Evolutionary conservation across 1,284 basidiomycete genomes (phyloP), one percentile per base, ranked within the genome.

Genomic region (Chiua sp.): DNA sequence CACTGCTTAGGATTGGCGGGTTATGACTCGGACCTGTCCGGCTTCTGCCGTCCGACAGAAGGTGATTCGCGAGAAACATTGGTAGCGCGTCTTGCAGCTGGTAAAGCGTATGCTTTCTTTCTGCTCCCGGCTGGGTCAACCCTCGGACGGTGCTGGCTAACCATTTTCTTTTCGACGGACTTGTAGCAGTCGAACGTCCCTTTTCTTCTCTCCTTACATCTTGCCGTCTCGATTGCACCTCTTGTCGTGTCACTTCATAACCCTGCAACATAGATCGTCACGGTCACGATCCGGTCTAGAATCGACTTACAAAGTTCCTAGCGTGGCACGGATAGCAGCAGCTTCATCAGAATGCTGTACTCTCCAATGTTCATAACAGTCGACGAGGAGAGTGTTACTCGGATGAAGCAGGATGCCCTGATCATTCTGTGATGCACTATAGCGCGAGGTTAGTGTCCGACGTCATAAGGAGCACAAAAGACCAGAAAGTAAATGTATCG

Each of bases 371-470:
- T 84, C 81, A 58, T 81, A 80, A n/a, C 83, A 78, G 49, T 84
- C 79, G 42, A 85, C 78, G 20, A 87, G 77, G 15, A 72, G 65
- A 16, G 79, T 74, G 37, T 80, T 75, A 37, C 79, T 72, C 20
- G 87, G 80, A 61, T 77, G 76, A 61, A 79, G 77, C 37, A 91
- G 78, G 55, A 90, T 88, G 58, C 88, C 82, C 72, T 89, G 85
- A 15, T 89, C 89, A 60, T 91, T 90, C 89, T 91, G 66, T 63
- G 48, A 64, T 26, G 52, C 47, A 57, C 58, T 7, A 46, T 30
- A 65, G 28, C 50, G 44, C 23, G 47, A 51, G 46, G 28, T 42
- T 22, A 57, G 28, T 33, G 49, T 53, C 13, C 46, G 48, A 30
- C 13, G 18, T 52, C 39, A 47, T 22, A 42, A 42, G 8, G 26